phyloP scores from a whole-genome alignment of 495 filamentous ascomycete genomes.

The Daldinia caldariorum region DNA sequence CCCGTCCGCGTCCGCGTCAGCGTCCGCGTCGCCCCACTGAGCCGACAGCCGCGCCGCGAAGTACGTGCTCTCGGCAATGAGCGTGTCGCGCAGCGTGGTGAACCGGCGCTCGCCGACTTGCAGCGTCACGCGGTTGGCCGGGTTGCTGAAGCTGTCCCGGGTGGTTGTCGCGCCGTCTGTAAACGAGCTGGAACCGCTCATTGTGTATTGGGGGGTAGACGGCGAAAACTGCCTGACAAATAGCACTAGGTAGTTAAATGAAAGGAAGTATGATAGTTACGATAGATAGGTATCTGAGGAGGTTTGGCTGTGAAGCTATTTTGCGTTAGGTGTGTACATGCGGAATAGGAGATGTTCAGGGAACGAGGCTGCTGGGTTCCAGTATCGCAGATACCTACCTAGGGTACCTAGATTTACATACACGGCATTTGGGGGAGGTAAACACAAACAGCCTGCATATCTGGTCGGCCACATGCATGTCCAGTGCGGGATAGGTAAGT shows the following conservation, averaged over 20 bases:
- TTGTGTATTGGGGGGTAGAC: background rate
- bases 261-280: background rate
- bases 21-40: slow-evolving; percentile 33
- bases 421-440: background rate
- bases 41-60: slow-evolving; percentile 26
- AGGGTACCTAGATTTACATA: background rate
- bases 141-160: background rate
- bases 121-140: background rate
- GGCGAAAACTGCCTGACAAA: background rate
- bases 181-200: background rate
- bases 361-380: background rate
- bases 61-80: slow-evolving; percentile 23
- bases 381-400: background rate
- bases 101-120: slow-evolving; percentile 38
- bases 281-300: background rate
- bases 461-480: background rate
- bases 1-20: slow-evolving; percentile 45
- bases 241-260: background rate
- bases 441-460: background rate
- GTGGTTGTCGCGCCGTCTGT: background rate
- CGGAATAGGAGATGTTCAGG: background rate
- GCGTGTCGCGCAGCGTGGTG: slow-evolving; percentile 22
- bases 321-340: background rate
- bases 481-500: background rate
- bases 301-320: background rate